Percentiles rank a stretch among this genome's conserved stretches.
Conservation (phyloP, 495 filamentous ascomycete genomes). For the Xylaria palmicola region DNA sequence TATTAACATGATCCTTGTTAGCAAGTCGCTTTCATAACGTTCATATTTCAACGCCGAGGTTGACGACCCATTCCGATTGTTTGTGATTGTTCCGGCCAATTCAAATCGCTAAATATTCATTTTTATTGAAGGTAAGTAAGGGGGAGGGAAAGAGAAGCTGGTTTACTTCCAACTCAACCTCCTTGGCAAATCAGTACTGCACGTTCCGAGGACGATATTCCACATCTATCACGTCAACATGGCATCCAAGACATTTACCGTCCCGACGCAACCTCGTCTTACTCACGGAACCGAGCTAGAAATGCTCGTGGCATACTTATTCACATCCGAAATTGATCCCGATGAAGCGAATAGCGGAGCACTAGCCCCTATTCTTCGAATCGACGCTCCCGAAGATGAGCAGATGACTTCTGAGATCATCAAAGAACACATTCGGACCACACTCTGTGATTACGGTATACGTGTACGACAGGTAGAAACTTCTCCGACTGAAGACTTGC, state of each 20-base stretch:
- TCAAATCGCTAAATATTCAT: neutral
- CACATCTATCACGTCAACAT: slow-evolving; percentile 14
- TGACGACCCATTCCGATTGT: neutral
- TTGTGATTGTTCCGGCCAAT: neutral
- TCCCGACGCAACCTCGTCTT: slow-evolving; percentile 14
- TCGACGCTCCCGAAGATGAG: neutral
- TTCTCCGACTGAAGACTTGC: neutral
- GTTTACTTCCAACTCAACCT: slow-evolving; percentile 1
- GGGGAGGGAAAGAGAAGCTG: slow-evolving; percentile 4
- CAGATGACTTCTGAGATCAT: neutral
- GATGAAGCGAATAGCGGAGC: slow-evolving; percentile 6
- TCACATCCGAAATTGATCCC: slow-evolving; percentile 7
- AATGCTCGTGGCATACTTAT: slow-evolving; percentile 26
- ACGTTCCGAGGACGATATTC: neutral
- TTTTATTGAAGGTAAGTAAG: neutral
- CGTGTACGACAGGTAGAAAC: neutral
- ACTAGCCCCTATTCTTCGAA: slow-evolving; percentile 23
- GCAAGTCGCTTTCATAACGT: slow-evolving; percentile 3
- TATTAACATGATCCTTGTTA: neutral
- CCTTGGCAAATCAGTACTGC: neutral
- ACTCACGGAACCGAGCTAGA: slow-evolving; percentile 32
- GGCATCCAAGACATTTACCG: slow-evolving; percentile 13
- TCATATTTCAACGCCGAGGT: too few species aligned
- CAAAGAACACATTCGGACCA: slow-evolving; percentile 7
- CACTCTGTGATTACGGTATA: slow-evolving; percentile 18